Evolutionary conservation across 495 filamentous ascomycete genomes (phyloP).

Genomic region (Saxophila tyrrhenica): DNA sequence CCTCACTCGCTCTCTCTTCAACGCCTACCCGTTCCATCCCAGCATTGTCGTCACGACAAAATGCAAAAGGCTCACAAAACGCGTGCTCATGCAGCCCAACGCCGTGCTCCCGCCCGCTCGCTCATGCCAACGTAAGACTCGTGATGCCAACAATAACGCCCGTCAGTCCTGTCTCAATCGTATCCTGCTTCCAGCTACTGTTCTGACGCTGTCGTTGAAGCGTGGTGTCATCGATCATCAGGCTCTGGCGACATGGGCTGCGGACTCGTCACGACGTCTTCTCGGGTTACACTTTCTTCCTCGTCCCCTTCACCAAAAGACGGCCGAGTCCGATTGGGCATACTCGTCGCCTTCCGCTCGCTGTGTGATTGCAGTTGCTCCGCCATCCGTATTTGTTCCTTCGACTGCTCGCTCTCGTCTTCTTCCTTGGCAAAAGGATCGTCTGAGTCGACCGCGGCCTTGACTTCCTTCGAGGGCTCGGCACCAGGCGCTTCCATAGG

Average conservation of each 20-base stretch:
- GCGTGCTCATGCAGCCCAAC: background rate
- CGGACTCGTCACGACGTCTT: background rate
- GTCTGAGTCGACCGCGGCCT: background rate
- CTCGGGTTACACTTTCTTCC: background rate
- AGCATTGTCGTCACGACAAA: background rate
- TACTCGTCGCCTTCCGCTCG: background rate
- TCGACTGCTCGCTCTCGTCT: slow-evolving; percentile 6
- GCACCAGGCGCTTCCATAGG: slow-evolving; percentile 2
- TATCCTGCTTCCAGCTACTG: too few relatives aligned
- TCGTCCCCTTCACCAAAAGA: background rate
- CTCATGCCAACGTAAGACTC: background rate
- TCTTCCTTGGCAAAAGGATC: slow-evolving; percentile 17
- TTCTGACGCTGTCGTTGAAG: background rate
- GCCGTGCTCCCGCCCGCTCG: background rate
- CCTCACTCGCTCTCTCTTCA: too few relatives aligned
- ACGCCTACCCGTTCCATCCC: background rate
- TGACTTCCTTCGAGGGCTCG: background rate
- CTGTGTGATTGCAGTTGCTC: background rate
- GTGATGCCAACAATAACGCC: background rate
- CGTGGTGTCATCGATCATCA: background rate
- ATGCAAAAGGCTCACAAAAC: background rate
- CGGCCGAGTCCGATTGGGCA: background rate
- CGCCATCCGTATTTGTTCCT: slow-evolving; percentile 11
- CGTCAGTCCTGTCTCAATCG: background rate
- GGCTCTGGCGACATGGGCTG: background rate